Evolutionary conservation across 768 basidiomycete genomes (phyloP).

Genomic region (Mycena latifolia): DNA sequence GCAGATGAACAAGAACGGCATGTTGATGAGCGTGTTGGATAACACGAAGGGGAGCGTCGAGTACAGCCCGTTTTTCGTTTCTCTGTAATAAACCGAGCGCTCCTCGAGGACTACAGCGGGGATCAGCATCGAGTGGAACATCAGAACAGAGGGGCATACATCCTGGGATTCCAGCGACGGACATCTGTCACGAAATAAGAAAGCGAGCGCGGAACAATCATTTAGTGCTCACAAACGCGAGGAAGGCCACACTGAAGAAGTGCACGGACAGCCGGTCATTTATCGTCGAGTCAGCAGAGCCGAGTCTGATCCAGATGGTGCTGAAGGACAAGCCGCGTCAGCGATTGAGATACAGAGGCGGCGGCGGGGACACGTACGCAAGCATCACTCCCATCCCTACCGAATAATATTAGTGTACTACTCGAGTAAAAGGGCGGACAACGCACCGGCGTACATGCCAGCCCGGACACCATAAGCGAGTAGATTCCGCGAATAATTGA

Average conservation of each 20-base stretch:
- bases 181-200: slow-evolving; percentile 52
- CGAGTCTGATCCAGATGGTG: slow-evolving; percentile 65
- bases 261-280: slow-evolving; percentile 64
- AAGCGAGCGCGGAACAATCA: not conserved
- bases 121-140: not conserved
- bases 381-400: slow-evolving; percentile 59
- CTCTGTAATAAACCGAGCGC: slow-evolving; percentile 67
- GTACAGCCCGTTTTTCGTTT: slow-evolving; percentile 70
- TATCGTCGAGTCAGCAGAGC: slow-evolving; percentile 52
- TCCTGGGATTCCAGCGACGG: slow-evolving; percentile 70
- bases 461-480: slow-evolving; percentile 69
- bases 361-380: slow-evolving; percentile 44
- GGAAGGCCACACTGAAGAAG: slow-evolving; percentile 70
- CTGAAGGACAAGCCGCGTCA: slow-evolving; percentile 50
- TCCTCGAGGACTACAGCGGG: slow-evolving; percentile 62
- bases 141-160: slow-evolving; percentile 44
- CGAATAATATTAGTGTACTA: not conserved
- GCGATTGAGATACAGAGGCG: not conserved
- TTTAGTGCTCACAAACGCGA: slow-evolving; percentile 54
- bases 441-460: slow-evolving; percentile 65
- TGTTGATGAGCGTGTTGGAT: slow-evolving; percentile 64
- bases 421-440: slow-evolving; percentile 6
- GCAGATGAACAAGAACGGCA: slow-evolving; percentile 68
- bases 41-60: slow-evolving; percentile 65
- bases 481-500: slow-evolving; percentile 67